Conservation (phyloP, 352 stramenopile species). For the Pythium plurisporium region DNA sequence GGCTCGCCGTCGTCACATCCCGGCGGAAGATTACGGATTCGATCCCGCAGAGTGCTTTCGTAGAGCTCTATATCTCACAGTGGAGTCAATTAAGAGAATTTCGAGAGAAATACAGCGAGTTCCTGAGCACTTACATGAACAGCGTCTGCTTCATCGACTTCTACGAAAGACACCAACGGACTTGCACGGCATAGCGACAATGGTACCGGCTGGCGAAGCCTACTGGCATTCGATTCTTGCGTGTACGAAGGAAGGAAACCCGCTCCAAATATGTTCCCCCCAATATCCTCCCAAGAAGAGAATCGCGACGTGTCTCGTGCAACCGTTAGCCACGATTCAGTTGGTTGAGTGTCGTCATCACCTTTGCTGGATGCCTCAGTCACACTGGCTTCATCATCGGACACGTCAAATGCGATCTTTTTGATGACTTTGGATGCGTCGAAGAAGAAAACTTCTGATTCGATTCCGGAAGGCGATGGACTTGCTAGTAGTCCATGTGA, state of each 20-base stretch:
- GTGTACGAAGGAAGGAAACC: neutral
- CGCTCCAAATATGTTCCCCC: neutral
- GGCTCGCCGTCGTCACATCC: slow-evolving; percentile 31
- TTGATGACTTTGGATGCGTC: slow-evolving; percentile 30
- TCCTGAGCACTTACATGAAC: slow-evolving; percentile 37
- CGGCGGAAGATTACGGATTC: slow-evolving; percentile 54
- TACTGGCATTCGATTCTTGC: neutral
- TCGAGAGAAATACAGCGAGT: too few relatives aligned
- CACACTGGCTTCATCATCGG: slow-evolving; percentile 4
- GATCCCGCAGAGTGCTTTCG: slow-evolving; percentile 56
- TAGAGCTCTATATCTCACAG: too few relatives aligned
- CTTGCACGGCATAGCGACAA: neutral
- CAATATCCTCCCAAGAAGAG: slow-evolving; percentile 20
- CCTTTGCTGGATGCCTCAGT: slow-evolving; percentile 19
- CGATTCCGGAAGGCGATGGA: slow-evolving; percentile 4
- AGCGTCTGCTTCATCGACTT: slow-evolving; percentile 53
- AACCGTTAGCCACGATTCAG: neutral
- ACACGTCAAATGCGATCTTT: neutral
- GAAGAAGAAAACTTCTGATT: slow-evolving; percentile 38
- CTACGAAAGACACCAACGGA: slow-evolving; percentile 9
- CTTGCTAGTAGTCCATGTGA: neutral
- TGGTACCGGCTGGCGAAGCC: neutral
- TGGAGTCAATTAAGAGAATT: too few relatives aligned
- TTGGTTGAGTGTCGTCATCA: slow-evolving; percentile 9
- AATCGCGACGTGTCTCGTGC: neutral